Base-by-base conservation (phyloP, 257 asterid genomes). In the Nicotiana tabacum region DNA sequence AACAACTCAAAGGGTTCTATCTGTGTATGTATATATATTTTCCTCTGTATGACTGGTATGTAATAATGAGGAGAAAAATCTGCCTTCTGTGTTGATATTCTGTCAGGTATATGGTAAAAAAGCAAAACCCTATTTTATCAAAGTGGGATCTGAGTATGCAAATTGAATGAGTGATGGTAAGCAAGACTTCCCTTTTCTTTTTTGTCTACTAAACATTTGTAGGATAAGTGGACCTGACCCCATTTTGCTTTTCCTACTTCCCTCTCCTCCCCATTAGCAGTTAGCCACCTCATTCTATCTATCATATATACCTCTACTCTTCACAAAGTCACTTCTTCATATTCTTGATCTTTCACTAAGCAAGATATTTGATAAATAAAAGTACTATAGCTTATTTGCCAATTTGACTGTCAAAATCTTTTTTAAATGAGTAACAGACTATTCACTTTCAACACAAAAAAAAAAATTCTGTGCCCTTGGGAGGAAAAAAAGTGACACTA, bases 111-210 rank as follows among this genome's bases (percentile, higher is more conserved):
- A 5, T 68, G 64, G 66, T 76, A 9, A 80, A 76, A 77, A 55
- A 27, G 12, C 56, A 24, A 66, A 80, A 60, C 6, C 24, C 46
- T 29, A 17, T 39, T n/a, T 43, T 24, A 46, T 65, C 81, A 82
- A 62, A 82, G 87, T 85, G 88, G 87, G 77, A 85, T 82, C 86
- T 82, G 84, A 85, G 83, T 84, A 53, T 82, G 89, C 83, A 81
- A 77, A 29, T 58, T 81, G 70, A 79, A 78, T 58, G 24, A 39
- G 89, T 82, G 69, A 82, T 78, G 82, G 84, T 82, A 81, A 77
- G 67, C 77, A 65, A 84, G 83, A 29, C 81, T 85, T 65, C 21
- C 69, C 83, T 76, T 70, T 87, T 66, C 82, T 79, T 48, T 43
- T 29, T 30, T 27, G 69, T 65, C 87, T 80, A 69, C 85, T 80